phyloP scores from a whole-genome alignment of 331 rosid genomes.

The Rhamnella rubrinervis region DNA sequence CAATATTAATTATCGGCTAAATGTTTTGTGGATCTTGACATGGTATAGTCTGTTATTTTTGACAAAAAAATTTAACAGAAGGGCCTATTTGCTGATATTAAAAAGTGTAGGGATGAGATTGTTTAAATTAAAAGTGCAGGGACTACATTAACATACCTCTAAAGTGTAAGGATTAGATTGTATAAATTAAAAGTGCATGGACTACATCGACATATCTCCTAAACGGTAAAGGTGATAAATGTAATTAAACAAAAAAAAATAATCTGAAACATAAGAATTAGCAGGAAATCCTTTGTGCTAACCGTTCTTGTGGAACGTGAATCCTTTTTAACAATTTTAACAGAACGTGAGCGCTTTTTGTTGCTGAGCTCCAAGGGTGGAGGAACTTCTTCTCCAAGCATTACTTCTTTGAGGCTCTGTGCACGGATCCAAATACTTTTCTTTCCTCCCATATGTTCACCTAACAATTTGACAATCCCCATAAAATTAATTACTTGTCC shows the following conservation, averaged over 20 bases:
- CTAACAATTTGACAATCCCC: constrained; percentile 38
- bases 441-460: constrained; percentile 89
- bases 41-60: too few species aligned
- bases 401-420: constrained; percentile 60
- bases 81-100: too few species aligned
- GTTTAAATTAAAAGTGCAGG: too few species aligned
- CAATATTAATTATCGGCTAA: too few species aligned
- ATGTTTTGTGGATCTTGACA: too few species aligned
- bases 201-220: too few species aligned
- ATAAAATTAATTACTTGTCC: constrained; percentile 13
- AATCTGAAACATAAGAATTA: constrained; percentile 10
- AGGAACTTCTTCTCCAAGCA: constrained; percentile 80
- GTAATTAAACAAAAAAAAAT: not conserved
- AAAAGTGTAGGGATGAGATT: too few species aligned
- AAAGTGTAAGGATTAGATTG: too few species aligned
- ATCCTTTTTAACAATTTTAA: constrained; percentile 75
- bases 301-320: constrained; percentile 87
- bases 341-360: constrained; percentile 77
- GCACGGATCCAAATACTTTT: constrained; percentile 83
- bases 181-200: too few species aligned
- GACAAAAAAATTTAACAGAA: too few species aligned
- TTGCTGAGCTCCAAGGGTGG: constrained; percentile 62
- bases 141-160: too few species aligned
- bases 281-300: constrained; percentile 28
- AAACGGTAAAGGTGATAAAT: too few species aligned